Conservation (phyloP, 768 basidiomycete species). For the Boletus fagicola region DNA sequence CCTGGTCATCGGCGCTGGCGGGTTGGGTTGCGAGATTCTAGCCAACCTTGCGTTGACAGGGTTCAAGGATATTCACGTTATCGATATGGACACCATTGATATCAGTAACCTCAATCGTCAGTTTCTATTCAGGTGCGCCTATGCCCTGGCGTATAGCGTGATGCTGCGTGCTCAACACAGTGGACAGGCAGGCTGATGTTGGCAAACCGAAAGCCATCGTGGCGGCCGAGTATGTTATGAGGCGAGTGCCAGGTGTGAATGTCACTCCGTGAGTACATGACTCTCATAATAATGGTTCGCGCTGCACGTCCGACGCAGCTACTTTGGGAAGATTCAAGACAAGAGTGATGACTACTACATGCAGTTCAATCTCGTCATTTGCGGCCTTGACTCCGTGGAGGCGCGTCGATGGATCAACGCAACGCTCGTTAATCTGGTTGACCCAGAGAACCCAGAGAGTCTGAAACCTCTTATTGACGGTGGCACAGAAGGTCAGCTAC, state of each 20-base stretch:
- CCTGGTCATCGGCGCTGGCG: slow-evolving; percentile 96
- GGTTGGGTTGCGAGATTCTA: slow-evolving; percentile 95
- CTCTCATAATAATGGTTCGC: not conserved
- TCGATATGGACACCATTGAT: slow-evolving; percentile 99
- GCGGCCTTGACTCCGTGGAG: slow-evolving; percentile 95
- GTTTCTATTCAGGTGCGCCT: slow-evolving; percentile 85
- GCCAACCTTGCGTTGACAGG: slow-evolving; percentile 95
- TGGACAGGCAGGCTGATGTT: slow-evolving; percentile 76
- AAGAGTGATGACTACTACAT: slow-evolving; percentile 93
- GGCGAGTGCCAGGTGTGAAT: slow-evolving; percentile 90
- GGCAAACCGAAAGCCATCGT: slow-evolving; percentile 91
- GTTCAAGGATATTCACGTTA: slow-evolving; percentile 98
- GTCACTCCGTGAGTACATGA: slow-evolving; percentile 81
- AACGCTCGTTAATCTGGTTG: slow-evolving; percentile 92
- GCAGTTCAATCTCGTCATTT: slow-evolving; percentile 96
- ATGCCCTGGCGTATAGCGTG: not conserved
- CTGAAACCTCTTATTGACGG: slow-evolving; percentile 97
- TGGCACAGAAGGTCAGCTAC: slow-evolving; percentile 83
- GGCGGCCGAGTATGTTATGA: slow-evolving; percentile 97
- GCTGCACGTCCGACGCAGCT: slow-evolving; percentile 46
- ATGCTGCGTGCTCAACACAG: not conserved
- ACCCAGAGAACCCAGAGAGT: slow-evolving; percentile 89
- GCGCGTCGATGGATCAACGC: slow-evolving; percentile 99
- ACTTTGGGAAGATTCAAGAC: slow-evolving; percentile 97
- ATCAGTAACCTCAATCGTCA: slow-evolving; percentile 98